Evolutionary conservation across 2,329 filamentous ascomycete species (phyloP), one percentile per base, ranked within the genome.

Genomic region (Fusarium illudens): DNA sequence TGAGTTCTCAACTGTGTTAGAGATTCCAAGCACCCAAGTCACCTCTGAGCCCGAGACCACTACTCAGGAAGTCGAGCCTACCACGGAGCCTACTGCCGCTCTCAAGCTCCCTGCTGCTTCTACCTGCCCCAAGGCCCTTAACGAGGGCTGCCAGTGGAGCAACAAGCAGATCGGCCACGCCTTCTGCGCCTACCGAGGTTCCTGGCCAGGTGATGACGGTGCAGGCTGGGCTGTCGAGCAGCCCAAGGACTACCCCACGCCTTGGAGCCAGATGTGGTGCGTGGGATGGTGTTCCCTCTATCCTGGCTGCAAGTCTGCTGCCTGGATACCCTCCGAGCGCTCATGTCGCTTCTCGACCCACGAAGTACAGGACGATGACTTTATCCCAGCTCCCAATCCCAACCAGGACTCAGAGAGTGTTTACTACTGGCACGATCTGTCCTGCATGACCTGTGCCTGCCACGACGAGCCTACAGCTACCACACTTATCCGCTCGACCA

Each of bases 251-350:
- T 54, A 42, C 12, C 51, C 51, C 15, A 54, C 13, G 3, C 15
- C 51, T 7, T 54, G n/a, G 51, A 54, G 17, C n/a, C 51, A 54
- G 34, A 54, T 54, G 51, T 54, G 51, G 51, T 54, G 51, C 19
- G 51, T 54, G 5, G 51, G 25, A 6, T 54, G 51, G 51, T 54
- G 51, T 32, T 19, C 51, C 13, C 34, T 54, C 6, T 30, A 30
- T 17, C 51, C 51, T 6, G 27, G 51, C 8, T 54, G 51, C 51
- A 54, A 42, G 34, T 54, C 51, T n/a, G 51, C 51, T 2, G 51
- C 51, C 6, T 30, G 17, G n/a, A 54, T 54, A 2, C 42, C 42
- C 19, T 11, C 6, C 11, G 34, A 39, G 29, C 51, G 51, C 3
- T 20, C 51, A 5, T 56, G 52, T 27, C 52, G 52, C 15, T 56